Conservation (phyloP, 2,329 filamentous ascomycete genomes). For the Colletotrichum simmondsii region DNA sequence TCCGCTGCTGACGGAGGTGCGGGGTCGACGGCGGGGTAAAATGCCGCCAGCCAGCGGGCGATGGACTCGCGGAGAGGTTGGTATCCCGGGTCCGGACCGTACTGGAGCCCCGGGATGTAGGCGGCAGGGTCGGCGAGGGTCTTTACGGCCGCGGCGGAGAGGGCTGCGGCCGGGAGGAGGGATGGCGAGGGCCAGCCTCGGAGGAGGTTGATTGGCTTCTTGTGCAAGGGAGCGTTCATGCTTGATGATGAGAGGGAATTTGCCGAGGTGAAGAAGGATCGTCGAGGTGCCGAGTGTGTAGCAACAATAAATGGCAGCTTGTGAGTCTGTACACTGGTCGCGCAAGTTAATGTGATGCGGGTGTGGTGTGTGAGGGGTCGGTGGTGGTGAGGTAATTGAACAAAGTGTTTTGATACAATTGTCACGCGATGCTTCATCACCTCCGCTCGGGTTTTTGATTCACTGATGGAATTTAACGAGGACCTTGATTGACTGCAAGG, state of each 20-base stretch:
- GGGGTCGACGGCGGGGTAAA: constrained; percentile 58
- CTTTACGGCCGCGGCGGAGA: constrained; percentile 69
- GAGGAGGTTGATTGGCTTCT: constrained; percentile 70
- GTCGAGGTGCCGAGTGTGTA: neutral
- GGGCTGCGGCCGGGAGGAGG: constrained; percentile 73
- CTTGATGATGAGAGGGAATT: neutral
- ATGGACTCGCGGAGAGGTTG: constrained; percentile 75
- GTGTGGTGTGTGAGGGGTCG: constrained; percentile 13
- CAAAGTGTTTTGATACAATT: neutral
- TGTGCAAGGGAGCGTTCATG: constrained; percentile 34
- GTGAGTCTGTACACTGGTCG: neutral
- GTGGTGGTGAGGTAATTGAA: constrained; percentile 1
- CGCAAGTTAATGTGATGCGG: neutral
- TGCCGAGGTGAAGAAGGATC: neutral
- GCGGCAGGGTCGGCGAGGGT: constrained; percentile 70
- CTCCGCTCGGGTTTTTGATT: neutral
- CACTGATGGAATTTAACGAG: neutral
- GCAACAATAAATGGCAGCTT: neutral
- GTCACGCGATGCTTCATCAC: constrained; percentile 23
- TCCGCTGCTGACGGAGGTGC: neutral
- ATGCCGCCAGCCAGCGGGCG: constrained; percentile 74
- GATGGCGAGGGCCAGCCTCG: constrained; percentile 73
- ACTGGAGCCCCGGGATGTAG: constrained; percentile 75
- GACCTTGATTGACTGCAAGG: neutral
- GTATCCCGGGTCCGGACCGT: constrained; percentile 83